A percentile compares a stretch with the other conserved stretches of the same genome.
Evolutionary conservation across 2,329 filamentous ascomycete species (phyloP).

Genomic region (Trichoderma citrinoviride): DNA sequence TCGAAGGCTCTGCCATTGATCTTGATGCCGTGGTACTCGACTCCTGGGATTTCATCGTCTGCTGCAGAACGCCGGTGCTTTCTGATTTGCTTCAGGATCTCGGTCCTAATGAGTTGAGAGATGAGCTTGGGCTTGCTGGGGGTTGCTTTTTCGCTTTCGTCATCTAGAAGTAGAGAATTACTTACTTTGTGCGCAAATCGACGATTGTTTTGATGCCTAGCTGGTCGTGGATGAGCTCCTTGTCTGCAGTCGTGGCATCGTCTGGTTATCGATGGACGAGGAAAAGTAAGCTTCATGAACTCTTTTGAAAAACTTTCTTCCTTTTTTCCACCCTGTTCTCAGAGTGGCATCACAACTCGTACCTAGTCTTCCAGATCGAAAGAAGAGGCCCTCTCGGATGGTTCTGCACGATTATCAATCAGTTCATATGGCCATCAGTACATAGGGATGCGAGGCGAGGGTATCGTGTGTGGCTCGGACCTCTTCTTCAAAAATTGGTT

Average conservation of each 20-base stretch:
- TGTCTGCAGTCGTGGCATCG: constrained; percentile 67
- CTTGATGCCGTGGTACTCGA: constrained; percentile 65
- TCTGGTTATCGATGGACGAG: constrained; percentile 45
- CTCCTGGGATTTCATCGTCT: constrained; percentile 60
- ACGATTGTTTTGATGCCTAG: constrained; percentile 69
- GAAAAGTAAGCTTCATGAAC: neutral
- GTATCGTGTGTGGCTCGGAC: constrained; percentile 37
- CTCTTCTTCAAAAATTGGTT: constrained; percentile 57
- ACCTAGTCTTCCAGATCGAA: constrained; percentile 65
- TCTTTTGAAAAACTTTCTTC: neutral
- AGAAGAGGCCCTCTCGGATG: constrained; percentile 62
- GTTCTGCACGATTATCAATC: constrained; percentile 34
- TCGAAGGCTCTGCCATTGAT: constrained; percentile 73
- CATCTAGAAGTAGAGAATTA: neutral
- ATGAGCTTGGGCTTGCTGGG: neutral
- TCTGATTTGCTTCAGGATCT: constrained; percentile 65
- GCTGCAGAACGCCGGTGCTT: constrained; percentile 51
- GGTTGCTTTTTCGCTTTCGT: neutral
- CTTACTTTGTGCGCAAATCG: constrained; percentile 73
- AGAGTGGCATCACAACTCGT: too few species aligned
- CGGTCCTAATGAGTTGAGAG: constrained; percentile 53
- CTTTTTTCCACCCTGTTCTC: too few species aligned
- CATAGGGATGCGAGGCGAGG: neutral
- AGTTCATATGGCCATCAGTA: neutral
- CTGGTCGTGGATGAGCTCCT: constrained; percentile 54